Evolutionary conservation across 1,139 yeast species (phyloP).

Genomic region (Kodamaea ohmeri): DNA sequence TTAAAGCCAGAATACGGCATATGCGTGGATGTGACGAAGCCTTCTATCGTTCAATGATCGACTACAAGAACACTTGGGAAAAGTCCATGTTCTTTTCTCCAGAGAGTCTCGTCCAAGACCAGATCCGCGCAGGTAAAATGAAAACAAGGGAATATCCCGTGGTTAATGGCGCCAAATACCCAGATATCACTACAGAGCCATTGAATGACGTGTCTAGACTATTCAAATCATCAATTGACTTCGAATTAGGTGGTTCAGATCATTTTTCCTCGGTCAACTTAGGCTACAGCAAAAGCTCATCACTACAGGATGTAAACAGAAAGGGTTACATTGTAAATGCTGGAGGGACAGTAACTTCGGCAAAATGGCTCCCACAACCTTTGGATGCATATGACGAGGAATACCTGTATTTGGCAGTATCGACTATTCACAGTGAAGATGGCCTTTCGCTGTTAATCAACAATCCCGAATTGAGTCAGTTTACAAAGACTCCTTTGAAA

Average conservation of each 20-base stretch:
- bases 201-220: not conserved
- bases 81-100: slow-evolving; percentile 31
- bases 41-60: slow-evolving; percentile 24
- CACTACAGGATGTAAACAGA: slow-evolving; percentile 22
- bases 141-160: slow-evolving; percentile 8
- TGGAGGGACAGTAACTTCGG: slow-evolving; percentile 55
- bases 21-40: slow-evolving; percentile 35
- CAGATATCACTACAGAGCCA: slow-evolving; percentile 5
- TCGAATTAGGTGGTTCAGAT: slow-evolving; percentile 2
- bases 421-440: slow-evolving; percentile 32
- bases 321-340: slow-evolving; percentile 47
- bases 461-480: slow-evolving; percentile 36
- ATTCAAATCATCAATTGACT: slow-evolving; percentile 2
- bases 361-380: slow-evolving; percentile 49
- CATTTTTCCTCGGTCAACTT: not conserved
- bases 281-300: slow-evolving; percentile 9
- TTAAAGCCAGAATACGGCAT: slow-evolving; percentile 35
- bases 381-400: slow-evolving; percentile 18
- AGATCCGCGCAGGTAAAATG: slow-evolving; percentile 11
- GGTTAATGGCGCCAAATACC: slow-evolving; percentile 6
- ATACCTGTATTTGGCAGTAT: slow-evolving; percentile 49
- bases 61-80: slow-evolving; percentile 37
- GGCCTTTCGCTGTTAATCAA: slow-evolving; percentile 26
- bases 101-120: slow-evolving; percentile 19
- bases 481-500: slow-evolving; percentile 13